These are phyloP conservation scores for Aspergillus quadricinctus DNA, from an alignment of 2,329 filamentous ascomycete species.

Conservation along the genomic window DNA sequence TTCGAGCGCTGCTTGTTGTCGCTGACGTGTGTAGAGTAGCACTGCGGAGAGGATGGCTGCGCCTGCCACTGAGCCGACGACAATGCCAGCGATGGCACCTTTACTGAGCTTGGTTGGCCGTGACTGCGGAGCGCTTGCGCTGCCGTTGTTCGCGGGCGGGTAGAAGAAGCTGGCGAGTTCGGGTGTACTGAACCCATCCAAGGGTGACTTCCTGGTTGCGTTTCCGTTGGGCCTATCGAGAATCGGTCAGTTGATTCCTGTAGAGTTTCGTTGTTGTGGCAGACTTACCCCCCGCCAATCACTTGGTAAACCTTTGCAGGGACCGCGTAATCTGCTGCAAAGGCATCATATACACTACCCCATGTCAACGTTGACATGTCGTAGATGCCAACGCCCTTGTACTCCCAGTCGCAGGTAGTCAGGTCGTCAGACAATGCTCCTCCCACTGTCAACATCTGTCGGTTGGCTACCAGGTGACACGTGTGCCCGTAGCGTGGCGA, in stretches of 20 bases:
- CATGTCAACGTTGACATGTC: conserved; percentile 27
- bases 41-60: background rate
- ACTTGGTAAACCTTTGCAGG: conserved; percentile 15
- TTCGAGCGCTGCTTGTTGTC: background rate
- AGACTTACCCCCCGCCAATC: conserved; percentile 25
- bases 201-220: background rate
- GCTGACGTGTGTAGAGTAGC: background rate
- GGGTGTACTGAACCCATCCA: background rate
- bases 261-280: background rate
- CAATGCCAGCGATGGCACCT: background rate
- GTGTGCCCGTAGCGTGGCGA: conserved; percentile 39
- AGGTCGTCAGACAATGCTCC: conserved; percentile 16
- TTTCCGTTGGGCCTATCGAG: background rate
- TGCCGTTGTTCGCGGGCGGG: background rate
- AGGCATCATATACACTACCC: conserved; percentile 26
- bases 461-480: conserved; percentile 37
- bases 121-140: background rate
- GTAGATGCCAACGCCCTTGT: conserved; percentile 27
- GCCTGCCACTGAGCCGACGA: background rate
- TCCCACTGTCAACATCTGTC: conserved; percentile 43
- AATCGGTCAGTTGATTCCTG: background rate
- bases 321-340: conserved; percentile 24
- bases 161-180: background rate
- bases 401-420: conserved; percentile 29
- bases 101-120: background rate